These are phyloP conservation scores for Aspergillus sp. DNA, from an alignment of 2,329 filamentous ascomycete genomes.

Conservation along the genomic window DNA sequence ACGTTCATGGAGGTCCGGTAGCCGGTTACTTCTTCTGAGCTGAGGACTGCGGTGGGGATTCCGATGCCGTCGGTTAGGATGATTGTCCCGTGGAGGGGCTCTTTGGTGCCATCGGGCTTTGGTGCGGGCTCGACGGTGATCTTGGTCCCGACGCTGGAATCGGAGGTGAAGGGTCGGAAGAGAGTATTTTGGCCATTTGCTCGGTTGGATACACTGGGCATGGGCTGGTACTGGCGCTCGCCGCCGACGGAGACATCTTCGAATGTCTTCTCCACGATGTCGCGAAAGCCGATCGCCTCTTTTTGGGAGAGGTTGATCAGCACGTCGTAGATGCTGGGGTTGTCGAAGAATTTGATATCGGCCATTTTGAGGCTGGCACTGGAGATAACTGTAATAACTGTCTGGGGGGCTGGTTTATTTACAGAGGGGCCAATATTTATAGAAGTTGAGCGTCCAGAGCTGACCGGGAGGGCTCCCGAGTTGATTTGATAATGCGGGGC, in stretches of 20 bases:
- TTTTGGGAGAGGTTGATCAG: no score
- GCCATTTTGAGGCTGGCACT: no score
- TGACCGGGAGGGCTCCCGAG: no score
- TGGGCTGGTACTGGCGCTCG: conserved; percentile 13
- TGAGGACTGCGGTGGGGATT: conserved; percentile 55
- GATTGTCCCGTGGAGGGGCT: background rate
- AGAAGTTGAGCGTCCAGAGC: no score
- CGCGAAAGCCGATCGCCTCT: no score
- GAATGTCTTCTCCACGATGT: no score
- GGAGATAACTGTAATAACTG: no score
- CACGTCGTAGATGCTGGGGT: no score
- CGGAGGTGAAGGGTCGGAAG: conserved; percentile 17
- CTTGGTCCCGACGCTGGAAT: conserved; percentile 13
- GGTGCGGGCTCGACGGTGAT: conserved; percentile 13
- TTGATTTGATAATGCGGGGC: no score
- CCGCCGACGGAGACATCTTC: background rate
- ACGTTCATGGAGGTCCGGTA: conserved; percentile 72
- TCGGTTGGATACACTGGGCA: conserved; percentile 8
- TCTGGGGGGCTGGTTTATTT: no score
- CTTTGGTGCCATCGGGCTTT: conserved; percentile 53
- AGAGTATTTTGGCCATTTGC: conserved; percentile 16
- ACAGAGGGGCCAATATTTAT: no score
- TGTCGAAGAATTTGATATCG: no score
- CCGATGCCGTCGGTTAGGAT: background rate
- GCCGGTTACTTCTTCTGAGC: conserved; percentile 67